phyloP scores from a whole-genome alignment of 495 filamentous ascomycete species.

The Astrothelium macrocarpum region DNA sequence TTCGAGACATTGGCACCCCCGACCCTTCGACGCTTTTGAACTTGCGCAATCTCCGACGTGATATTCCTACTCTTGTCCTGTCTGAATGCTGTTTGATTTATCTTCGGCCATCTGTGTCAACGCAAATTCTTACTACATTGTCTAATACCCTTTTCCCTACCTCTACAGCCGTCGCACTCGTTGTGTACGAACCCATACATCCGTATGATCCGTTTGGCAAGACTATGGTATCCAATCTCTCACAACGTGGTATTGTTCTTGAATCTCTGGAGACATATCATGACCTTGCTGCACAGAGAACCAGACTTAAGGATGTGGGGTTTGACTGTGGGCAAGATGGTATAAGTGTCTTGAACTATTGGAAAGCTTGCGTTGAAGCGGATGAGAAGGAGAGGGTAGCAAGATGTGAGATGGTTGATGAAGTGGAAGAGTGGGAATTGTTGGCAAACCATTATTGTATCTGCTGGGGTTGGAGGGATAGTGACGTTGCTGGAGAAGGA shows the following conservation, averaged over 20 bases:
- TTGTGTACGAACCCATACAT: conserved; percentile 84
- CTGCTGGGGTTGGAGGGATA: conserved; percentile 68
- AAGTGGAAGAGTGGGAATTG: conserved; percentile 89
- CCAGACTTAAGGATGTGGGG: conserved; percentile 54
- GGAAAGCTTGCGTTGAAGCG: conserved; percentile 57
- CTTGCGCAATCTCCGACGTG: conserved; percentile 36
- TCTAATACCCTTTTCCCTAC: conserved; percentile 46
- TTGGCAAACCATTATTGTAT: conserved; percentile 85
- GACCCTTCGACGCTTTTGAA: conserved; percentile 24
- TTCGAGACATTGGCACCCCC: conserved; percentile 47
- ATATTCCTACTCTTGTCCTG: conserved; percentile 68
- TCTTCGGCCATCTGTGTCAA: conserved; percentile 53
- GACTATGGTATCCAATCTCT: conserved; percentile 86
- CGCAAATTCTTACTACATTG: conserved; percentile 53
- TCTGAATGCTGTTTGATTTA: conserved; percentile 95
- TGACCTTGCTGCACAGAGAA: conserved; percentile 52
- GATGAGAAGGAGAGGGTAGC: conserved; percentile 76
- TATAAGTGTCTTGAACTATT: conserved; percentile 63
- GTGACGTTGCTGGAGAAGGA: conserved; percentile 18
- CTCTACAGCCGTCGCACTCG: conserved; percentile 44
- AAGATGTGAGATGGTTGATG: conserved; percentile 77
- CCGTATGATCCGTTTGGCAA: conserved; percentile 76
- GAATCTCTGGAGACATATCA: conserved; percentile 69
- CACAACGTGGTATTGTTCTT: conserved; percentile 70
- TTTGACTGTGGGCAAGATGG: conserved; percentile 46